Conservation (phyloP, 129 eudicot genomes). For the Sambucus nigra region DNA sequence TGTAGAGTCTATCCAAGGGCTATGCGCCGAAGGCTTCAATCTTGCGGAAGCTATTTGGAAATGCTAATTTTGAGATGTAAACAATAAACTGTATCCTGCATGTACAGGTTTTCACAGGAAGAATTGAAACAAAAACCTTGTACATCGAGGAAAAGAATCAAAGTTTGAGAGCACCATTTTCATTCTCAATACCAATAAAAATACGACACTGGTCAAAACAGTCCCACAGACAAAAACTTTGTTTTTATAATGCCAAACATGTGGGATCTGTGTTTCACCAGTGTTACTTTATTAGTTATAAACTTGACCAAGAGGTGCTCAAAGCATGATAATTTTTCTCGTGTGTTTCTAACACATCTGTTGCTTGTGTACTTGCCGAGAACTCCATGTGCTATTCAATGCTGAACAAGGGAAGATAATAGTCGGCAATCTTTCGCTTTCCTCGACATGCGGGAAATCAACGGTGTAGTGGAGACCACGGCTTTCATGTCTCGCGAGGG, state of each 20-base stretch:
- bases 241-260: too few species aligned
- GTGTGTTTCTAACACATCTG: constrained; percentile 41
- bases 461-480: constrained; percentile 91
- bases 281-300: too few species aligned
- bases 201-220: too few species aligned
- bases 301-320: too few species aligned
- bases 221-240: too few species aligned
- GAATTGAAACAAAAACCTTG: background rate
- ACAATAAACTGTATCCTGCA: background rate
- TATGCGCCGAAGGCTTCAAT: too few species aligned
- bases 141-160: too few species aligned
- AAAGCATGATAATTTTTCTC: too few species aligned
- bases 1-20: too few species aligned
- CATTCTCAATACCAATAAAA: too few species aligned
- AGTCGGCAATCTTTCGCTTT: constrained; percentile 78
- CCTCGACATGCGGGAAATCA: constrained; percentile 79
- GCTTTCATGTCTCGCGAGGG: constrained; percentile 82
- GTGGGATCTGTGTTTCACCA: too few species aligned
- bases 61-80: background rate
- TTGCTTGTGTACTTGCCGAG: constrained; percentile 80
- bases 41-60: background rate
- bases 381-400: constrained; percentile 74
- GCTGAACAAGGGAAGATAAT: constrained; percentile 62
- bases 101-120: constrained; percentile 10
- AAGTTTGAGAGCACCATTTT: too few species aligned